These are phyloP conservation scores for Arachis hypogaea DNA, from an alignment of 306 rosid genomes.

Conservation along the genomic window DNA sequence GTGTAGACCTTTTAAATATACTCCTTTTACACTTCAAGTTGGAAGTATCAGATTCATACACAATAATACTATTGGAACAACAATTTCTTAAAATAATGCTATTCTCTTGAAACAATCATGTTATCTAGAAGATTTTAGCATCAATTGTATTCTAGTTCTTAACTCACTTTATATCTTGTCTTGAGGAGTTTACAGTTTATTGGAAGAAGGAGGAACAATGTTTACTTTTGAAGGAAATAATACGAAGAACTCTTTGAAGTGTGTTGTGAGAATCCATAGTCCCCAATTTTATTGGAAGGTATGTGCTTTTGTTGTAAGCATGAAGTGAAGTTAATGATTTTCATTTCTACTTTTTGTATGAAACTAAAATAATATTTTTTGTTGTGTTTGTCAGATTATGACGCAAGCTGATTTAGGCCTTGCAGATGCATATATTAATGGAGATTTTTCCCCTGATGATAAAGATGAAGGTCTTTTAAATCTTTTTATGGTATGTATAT, in stretches of 20 bases:
- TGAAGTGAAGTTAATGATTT: neutral
- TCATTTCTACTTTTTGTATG: slow-evolving; percentile 1
- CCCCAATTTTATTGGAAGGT: slow-evolving; percentile 98
- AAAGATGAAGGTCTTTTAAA: slow-evolving; percentile 58
- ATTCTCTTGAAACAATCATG: no score
- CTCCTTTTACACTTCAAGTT: no score
- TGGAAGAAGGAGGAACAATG: slow-evolving; percentile 95
- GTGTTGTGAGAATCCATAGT: slow-evolving; percentile 62
- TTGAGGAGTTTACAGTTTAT: slow-evolving; percentile 50
- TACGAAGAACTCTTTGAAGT: slow-evolving; percentile 46
- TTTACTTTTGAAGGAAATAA: slow-evolving; percentile 71
- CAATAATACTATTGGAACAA: no score
- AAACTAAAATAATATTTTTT: neutral
- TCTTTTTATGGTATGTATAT: slow-evolving; percentile 51
- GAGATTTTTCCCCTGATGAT: slow-evolving; percentile 61
- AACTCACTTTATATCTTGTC: neutral
- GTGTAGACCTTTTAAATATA: no score
- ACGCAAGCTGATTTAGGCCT: slow-evolving; percentile 78
- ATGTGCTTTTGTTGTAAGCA: slow-evolving; percentile 18
- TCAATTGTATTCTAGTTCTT: no score
- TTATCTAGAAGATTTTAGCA: no score
- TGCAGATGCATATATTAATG: slow-evolving; percentile 72
- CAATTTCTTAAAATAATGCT: no score
- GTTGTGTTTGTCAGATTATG: slow-evolving; percentile 54
- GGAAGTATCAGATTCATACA: no score